Evolutionary conservation across 352 stramenopile genomes (phyloP), one percentile per base, ranked within the genome.

Genomic region (Pythium sukuiense): DNA sequence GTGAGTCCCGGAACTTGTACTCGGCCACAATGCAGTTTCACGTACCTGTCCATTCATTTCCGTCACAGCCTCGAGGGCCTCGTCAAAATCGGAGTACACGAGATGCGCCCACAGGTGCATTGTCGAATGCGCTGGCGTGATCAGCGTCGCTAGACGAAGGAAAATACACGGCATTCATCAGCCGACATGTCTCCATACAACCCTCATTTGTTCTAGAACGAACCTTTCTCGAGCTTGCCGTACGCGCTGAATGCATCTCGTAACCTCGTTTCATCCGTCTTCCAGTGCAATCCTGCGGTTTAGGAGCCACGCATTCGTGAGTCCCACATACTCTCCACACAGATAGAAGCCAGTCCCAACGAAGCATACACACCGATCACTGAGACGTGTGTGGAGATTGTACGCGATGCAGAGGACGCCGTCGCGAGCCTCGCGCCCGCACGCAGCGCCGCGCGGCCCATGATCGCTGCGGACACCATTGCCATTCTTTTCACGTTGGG

Each of bases 1-100:
- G 29, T 43, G 16, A 53, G 12, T 27, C 43, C 58, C 20, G 2
- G n/a, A 29, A 4, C 11, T 54, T 30, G 0, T n/a, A 18, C 29
- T 18, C 2, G 5, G 6, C 4, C 12, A 16, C 33, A 1, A 39
- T 12, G 8, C 5, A 43, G 11, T 5, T 16, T 43, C 18, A 13
- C 18, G 27, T 32, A 82, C 75, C 74, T 93, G 85, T 62, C 85
- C 85, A 61, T 93, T 93, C 82, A 90, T 92, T 62, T 90, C 83
- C 24, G 66, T 90, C 8, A 75, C 77, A 32, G 85, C 85, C 43
- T 88, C 76, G 6, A 93, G 61, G 7, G 83, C 85, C 62, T 92
- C 81, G 16, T 93, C 80, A 50, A 93, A 93, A 11, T 72, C 77
- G 20, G 74, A 68, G 63, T 89, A 93, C 55, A 81, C 74, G 26